A percentile compares a stretch with the other conserved stretches of the same genome.
phyloP scores from a whole-genome alignment of 768 basidiomycete species.

The Tricholoma hemisulphureum region DNA sequence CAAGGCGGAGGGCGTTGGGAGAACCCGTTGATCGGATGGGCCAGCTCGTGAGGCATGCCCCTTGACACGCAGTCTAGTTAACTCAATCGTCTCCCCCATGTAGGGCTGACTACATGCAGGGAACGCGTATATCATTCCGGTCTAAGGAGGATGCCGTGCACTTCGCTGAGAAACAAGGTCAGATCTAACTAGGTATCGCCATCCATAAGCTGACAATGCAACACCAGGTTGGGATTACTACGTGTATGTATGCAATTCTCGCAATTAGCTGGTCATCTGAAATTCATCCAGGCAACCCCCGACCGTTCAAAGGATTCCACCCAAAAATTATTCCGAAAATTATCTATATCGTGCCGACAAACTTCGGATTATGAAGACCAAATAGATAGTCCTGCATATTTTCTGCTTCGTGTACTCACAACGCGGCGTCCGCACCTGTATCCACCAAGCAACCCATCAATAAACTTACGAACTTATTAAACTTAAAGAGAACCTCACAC shows the following conservation, averaged over 20 bases:
- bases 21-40: constrained; percentile 97
- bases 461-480: too few relatives aligned
- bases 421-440: too few relatives aligned
- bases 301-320: constrained; percentile 65
- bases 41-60: constrained; percentile 73
- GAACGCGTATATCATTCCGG: constrained; percentile 77
- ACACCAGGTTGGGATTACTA: constrained; percentile 89
- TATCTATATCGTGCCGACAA: constrained; percentile 78
- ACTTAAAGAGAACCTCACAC: too few relatives aligned
- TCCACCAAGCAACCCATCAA: too few relatives aligned
- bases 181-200: constrained; percentile 11
- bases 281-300: constrained; percentile 49
- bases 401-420: too few relatives aligned
- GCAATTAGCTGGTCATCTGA: constrained; percentile 9
- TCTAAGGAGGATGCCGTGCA: constrained; percentile 89
- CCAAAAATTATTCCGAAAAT: constrained; percentile 91
- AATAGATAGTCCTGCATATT: constrained; percentile 72
- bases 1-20: constrained; percentile 92
- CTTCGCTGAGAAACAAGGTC: constrained; percentile 97
- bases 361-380: constrained; percentile 84
- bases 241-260: constrained; percentile 53
- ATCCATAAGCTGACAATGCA: constrained; percentile 12
- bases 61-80: neutral
- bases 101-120: constrained; percentile 96
- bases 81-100: neutral